phyloP scores from a whole-genome alignment of 2,329 filamentous ascomycete species.

The Botryotinia globosa region DNA sequence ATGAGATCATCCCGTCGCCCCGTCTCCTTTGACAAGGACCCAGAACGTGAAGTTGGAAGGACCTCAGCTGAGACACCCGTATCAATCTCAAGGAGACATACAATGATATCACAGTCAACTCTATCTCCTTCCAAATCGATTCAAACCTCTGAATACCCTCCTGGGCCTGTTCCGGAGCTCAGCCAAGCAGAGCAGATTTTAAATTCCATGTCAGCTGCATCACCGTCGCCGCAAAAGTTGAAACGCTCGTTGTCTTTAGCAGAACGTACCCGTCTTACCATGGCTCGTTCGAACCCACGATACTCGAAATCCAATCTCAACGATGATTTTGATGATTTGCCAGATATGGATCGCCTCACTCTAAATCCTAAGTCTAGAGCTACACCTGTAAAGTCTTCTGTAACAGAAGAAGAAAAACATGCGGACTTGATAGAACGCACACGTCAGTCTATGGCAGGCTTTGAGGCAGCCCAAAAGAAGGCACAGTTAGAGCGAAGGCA shows the following conservation, averaged over 20 bases:
- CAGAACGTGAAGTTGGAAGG: background rate
- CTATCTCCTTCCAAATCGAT: slow-evolving; percentile 18
- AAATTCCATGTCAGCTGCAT: slow-evolving; percentile 52
- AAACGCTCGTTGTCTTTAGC: slow-evolving; percentile 62
- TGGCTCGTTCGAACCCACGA: slow-evolving; percentile 56
- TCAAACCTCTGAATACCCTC: background rate
- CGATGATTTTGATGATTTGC: slow-evolving; percentile 36
- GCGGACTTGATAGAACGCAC: slow-evolving; percentile 53
- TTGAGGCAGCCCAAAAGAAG: slow-evolving; percentile 58
- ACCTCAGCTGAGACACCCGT: background rate
- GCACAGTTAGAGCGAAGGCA: slow-evolving; percentile 56
- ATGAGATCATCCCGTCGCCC: background rate
- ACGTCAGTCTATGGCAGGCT: slow-evolving; percentile 59
- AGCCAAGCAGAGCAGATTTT: slow-evolving; percentile 56
- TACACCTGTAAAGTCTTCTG: slow-evolving; percentile 19
- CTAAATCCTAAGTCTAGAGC: slow-evolving; percentile 30
- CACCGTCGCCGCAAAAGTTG: slow-evolving; percentile 56
- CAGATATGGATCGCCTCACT: slow-evolving; percentile 30
- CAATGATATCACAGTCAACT: background rate
- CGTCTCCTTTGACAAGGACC: background rate
- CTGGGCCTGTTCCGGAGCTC: slow-evolving; percentile 25
- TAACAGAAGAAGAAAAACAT: slow-evolving; percentile 27
- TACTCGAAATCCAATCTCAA: slow-evolving; percentile 32
- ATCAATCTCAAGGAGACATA: slow-evolving; percentile 2
- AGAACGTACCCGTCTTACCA: slow-evolving; percentile 78